phyloP scores from a whole-genome alignment of 768 basidiomycete genomes.

The Leccinum sublutescens region DNA sequence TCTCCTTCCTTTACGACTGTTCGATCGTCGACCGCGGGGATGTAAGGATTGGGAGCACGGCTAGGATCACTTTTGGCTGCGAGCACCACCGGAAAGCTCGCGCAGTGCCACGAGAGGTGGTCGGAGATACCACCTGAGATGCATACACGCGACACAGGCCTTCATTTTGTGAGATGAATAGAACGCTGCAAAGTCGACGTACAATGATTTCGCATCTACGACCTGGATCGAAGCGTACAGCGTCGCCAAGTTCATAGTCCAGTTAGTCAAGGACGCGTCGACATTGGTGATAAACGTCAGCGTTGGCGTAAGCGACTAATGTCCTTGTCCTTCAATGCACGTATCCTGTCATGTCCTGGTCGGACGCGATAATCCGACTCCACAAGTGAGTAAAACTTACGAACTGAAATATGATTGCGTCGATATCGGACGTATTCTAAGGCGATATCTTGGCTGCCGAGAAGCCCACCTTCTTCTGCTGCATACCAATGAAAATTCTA shows the following conservation, averaged over 20 bases:
- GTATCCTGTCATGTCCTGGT: slow-evolving; percentile 37
- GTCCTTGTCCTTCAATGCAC: slow-evolving; percentile 5
- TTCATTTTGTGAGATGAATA: neutral
- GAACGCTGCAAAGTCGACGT: slow-evolving; percentile 6
- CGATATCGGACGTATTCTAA: slow-evolving; percentile 42
- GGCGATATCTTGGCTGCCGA: slow-evolving; percentile 47
- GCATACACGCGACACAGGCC: neutral
- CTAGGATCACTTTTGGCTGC: slow-evolving; percentile 44
- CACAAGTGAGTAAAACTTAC: slow-evolving; percentile 30
- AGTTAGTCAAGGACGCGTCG: slow-evolving; percentile 45
- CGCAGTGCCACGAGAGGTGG: slow-evolving; percentile 45
- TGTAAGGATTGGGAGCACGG: slow-evolving; percentile 39
- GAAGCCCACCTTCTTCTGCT: slow-evolving; percentile 50
- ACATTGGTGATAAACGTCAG: slow-evolving; percentile 35
- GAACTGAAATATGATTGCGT: slow-evolving; percentile 43
- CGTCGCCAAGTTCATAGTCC: slow-evolving; percentile 34
- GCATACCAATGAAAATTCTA: slow-evolving; percentile 86
- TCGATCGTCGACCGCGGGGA: slow-evolving; percentile 33
- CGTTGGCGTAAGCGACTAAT: neutral
- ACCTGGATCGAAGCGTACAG: slow-evolving; percentile 27
- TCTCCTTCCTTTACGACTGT: slow-evolving; percentile 35
- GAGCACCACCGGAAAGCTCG: slow-evolving; percentile 41
- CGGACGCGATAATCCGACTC: slow-evolving; percentile 4
- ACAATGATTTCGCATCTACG: slow-evolving; percentile 30
- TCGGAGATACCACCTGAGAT: slow-evolving; percentile 39